Evolutionary conservation across 208 protist genomes (phyloP).

Genomic region (Wallacemonas sp.): DNA sequence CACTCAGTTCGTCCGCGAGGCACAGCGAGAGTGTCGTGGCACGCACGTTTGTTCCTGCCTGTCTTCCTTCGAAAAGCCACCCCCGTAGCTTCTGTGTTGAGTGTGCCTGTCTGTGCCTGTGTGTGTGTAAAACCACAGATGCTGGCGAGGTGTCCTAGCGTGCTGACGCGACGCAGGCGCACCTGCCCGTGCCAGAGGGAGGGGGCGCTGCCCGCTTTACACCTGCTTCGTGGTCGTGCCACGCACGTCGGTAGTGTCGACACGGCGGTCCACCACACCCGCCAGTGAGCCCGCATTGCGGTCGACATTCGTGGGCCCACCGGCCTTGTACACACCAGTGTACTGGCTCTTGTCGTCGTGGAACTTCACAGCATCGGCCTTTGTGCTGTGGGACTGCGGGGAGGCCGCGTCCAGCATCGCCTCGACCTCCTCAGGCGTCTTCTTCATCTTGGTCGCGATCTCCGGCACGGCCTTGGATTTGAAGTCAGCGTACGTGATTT

Average conservation of each 20-base stretch:
- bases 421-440: constrained; percentile 62
- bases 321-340: constrained; percentile 89
- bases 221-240: constrained; percentile 79
- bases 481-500: constrained; percentile 81
- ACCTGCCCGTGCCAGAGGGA: too few relatives aligned
- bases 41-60: too few relatives aligned
- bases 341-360: constrained; percentile 90
- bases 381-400: constrained; percentile 73
- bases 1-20: too few relatives aligned
- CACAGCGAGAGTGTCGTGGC: too few relatives aligned
- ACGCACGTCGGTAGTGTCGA: constrained; percentile 61
- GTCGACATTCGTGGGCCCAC: constrained; percentile 90
- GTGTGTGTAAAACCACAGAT: not conserved
- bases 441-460: constrained; percentile 87
- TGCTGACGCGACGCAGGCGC: too few relatives aligned
- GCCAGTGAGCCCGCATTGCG: constrained; percentile 79
- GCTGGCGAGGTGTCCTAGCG: too few relatives aligned
- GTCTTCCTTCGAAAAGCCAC: too few relatives aligned
- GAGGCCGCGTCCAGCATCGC: constrained; percentile 39
- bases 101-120: too few relatives aligned
- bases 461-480: constrained; percentile 67
- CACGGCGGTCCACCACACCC: constrained; percentile 84
- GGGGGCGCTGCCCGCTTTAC: too few relatives aligned
- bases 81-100: too few relatives aligned
- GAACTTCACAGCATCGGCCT: constrained; percentile 86